Evolutionary conservation across 1,139 yeast species (phyloP).

Genomic region (Nakaseomyces uthaithaninus): DNA sequence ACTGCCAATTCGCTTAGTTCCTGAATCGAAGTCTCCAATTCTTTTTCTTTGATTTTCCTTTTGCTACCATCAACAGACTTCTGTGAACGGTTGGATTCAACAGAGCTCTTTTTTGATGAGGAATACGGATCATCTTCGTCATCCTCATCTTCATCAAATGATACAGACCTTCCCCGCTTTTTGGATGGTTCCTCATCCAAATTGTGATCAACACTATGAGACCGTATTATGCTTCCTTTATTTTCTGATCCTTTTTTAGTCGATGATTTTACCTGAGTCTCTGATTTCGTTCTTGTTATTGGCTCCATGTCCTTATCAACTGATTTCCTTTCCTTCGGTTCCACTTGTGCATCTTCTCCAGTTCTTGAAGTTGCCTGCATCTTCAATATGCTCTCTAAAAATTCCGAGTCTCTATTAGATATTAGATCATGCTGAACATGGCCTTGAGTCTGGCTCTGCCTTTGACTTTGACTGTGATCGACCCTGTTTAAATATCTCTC

Average conservation of each 20-base stretch:
- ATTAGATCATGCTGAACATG: not conserved
- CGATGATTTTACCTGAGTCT: constrained; percentile 1
- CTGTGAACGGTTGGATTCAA: not conserved
- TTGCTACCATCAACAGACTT: constrained; percentile 30
- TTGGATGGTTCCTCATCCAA: not conserved
- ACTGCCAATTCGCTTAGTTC: constrained; percentile 56
- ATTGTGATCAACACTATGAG: constrained; percentile 1
- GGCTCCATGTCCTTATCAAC: constrained; percentile 1
- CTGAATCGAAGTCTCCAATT: constrained; percentile 62
- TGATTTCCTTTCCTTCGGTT: not conserved
- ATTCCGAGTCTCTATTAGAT: not conserved
- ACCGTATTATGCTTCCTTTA: not conserved
- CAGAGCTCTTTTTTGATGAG: constrained; percentile 4
- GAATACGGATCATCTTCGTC: constrained; percentile 5
- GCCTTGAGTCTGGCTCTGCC: no score
- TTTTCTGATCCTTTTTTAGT: not conserved
- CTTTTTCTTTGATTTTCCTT: constrained; percentile 77
- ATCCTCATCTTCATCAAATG: constrained; percentile 4
- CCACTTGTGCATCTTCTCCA: not conserved
- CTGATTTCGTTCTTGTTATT: not conserved
- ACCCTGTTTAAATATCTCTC: no score
- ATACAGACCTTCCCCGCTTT: not conserved
- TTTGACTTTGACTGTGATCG: no score
- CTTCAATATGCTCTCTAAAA: constrained; percentile 4
- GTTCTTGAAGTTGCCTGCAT: constrained; percentile 4